Conservation (phyloP, 768 basidiomycete genomes). For the Mycena metata region DNA sequence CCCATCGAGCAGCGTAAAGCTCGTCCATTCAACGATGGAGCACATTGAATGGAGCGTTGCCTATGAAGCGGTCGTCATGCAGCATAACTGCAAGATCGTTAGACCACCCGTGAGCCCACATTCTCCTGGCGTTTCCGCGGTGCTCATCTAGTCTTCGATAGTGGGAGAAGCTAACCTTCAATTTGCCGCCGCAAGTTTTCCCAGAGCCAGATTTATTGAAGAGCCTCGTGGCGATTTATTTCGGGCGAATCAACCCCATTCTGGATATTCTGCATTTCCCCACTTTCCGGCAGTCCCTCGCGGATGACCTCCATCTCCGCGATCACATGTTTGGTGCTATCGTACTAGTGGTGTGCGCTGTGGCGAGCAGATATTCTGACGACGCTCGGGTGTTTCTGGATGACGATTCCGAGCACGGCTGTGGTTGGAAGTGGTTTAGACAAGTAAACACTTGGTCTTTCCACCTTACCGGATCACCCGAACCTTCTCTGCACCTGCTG, state of each 20-base stretch:
- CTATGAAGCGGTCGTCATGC: background rate
- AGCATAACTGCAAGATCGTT: background rate
- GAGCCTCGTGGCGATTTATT: conserved; percentile 69
- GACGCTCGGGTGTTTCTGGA: conserved; percentile 70
- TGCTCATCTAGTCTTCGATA: background rate
- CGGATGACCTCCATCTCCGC: conserved; percentile 61
- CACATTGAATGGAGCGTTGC: background rate
- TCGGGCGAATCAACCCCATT: conserved; percentile 59
- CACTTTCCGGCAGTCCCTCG: conserved; percentile 69
- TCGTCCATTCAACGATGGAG: background rate
- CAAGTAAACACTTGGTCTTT: conserved; percentile 2
- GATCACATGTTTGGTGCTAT: conserved; percentile 62
- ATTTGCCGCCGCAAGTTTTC: conserved; percentile 51
- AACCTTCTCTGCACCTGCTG: too few species aligned
- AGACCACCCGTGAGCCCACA: background rate
- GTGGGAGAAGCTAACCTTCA: conserved; percentile 1
- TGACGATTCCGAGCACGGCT: conserved; percentile 50
- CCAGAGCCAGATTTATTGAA: conserved; percentile 64
- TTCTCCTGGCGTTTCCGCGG: too few species aligned
- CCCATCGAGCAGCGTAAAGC: background rate
- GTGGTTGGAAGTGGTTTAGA: conserved; percentile 75
- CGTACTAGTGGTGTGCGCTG: conserved; percentile 52
- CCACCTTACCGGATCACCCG: too few species aligned
- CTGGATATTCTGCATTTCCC: conserved; percentile 72
- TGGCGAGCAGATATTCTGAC: conserved; percentile 69